A percentile compares a stretch with the other conserved stretches of the same genome.
phyloP scores from a whole-genome alignment of 768 basidiomycete species.

The Hygrocybe coccinea region DNA sequence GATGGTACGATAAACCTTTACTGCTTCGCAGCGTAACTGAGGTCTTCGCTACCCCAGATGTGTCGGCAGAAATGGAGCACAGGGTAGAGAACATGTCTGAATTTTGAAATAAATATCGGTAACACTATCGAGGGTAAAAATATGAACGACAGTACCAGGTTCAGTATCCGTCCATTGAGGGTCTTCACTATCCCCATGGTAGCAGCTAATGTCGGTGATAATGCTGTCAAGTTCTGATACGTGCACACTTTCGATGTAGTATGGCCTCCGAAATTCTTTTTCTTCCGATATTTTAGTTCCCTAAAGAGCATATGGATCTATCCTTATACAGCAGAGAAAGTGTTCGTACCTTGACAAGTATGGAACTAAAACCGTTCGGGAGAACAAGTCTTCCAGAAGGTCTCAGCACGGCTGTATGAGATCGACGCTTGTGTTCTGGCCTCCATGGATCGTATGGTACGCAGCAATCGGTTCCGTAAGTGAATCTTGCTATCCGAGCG shows the following conservation, averaged over 20 bases:
- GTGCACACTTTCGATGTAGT: not conserved
- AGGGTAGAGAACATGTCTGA: constrained; percentile 5
- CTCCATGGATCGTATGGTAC: not conserved
- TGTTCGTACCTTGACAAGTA: not conserved
- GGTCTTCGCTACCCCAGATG: not conserved
- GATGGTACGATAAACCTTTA: constrained; percentile 10
- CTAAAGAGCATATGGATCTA: not conserved
- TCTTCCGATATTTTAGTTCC: constrained; percentile 5
- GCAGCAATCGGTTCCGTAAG: constrained; percentile 4
- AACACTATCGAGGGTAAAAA: not conserved
- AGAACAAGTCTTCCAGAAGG: not conserved
- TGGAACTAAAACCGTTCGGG: not conserved
- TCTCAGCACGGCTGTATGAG: not conserved
- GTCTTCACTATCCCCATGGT: not conserved
- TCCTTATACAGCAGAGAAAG: not conserved
- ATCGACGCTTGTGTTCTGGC: not conserved
- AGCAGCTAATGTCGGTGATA: not conserved
- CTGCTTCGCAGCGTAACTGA: no score
- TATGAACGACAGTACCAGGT: not conserved
- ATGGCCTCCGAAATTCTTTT: not conserved
- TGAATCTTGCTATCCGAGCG: constrained; percentile 9
- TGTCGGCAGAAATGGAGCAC: constrained; percentile 3
- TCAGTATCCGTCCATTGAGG: constrained; percentile 3
- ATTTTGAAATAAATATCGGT: not conserved
- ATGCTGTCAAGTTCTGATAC: not conserved